Evolutionary conservation across 139 green algal species (phyloP), one percentile per base, ranked within the genome.

Genomic region (Chlamydomonas schloesseri): DNA sequence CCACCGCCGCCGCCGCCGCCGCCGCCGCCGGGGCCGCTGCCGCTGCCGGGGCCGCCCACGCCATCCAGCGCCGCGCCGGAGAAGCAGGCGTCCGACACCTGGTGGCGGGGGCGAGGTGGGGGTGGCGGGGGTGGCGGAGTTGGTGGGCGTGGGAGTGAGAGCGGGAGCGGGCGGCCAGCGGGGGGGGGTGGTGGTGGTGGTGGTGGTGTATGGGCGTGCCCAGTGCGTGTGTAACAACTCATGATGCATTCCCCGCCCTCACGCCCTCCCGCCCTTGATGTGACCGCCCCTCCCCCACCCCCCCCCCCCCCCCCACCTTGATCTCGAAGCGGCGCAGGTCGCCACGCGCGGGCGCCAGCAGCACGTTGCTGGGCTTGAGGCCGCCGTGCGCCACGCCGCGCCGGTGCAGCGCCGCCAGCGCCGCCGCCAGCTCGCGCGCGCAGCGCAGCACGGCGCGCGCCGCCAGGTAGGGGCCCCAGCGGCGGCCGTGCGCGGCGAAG

Each of bases 311-410:
- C 55, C 55, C 9, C 72, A 82, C 74, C 74, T 71, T 82, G 74
- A 55, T 55, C 13, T 24, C 6, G 74, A 82, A 82, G 55, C 57
- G 28, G 55, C 74, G 74, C 34, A 53, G 50, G 77, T 93, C 91
- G 3, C 70, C 67, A 3, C 21, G 73, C 58, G 58, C 64, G 14
- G 75, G 70, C 36, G 87, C 91, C 23, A 94, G 76, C 90, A 96
- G 73, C 67, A 96, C 93, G 72, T 96, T 96, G 10, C 81, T 72
- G 26, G 91, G 86, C 87, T 97, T 97, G 23, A 97, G 80, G 86
- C 96, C 94, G 46, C 92, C 87, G 82, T 97, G 94, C 17, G 95
- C 69, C 46, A 95, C 88, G 65, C 87, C 87, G 33, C 82, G 71
- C 20, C 69, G 47, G 83, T 97, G 94, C 33, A 95, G 87, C 83